Evolutionary conservation across 768 basidiomycete genomes (phyloP), one percentile per base, ranked within the genome.

Genomic region (Lactifluus volemus): DNA sequence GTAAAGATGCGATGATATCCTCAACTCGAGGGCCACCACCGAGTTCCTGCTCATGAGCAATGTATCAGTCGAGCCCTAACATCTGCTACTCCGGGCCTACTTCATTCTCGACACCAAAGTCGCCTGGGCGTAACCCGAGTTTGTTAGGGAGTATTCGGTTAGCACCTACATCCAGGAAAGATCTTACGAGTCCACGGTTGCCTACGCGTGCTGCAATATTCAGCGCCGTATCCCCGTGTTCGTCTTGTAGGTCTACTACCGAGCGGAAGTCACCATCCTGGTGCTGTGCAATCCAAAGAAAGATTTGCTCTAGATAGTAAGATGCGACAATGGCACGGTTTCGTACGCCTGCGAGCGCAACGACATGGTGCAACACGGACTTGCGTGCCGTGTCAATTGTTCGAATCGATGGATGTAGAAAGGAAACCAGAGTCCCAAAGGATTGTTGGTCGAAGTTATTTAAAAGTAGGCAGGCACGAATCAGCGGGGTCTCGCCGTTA

Each of bases 171-270:
- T 97, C 95, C 61, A 99, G 68, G 66, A 98, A 73, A 3, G 92
- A 86, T 67, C 88, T 79, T 14, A 98, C 93, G 61, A 98, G 71
- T 63, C 87, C 86, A 63, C 88, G 79, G 71, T 93, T 97, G 2
- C 97, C 97, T 1, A 98, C 88, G 58, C 96, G 76, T 0, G 96
- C 95, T 14, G 96, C 92, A 67, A 98, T 90, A 74, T 97, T 97
- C 68, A 99, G 72, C 7, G 92, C 92, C 0, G 96, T 98, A 70
- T 99, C 97, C 0, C 96, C 97, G 70, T 98, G 88, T 66, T 90
- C 85, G 69, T 99, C 97, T 73, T 92, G 91, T 45, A 96, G 75
- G 72, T 98, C 92, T 11, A 98, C 85, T 53, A 98, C 73, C 5
- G 83, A 85, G 67, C 79, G 79, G 69, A 92, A 93, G 66, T 88